A percentile compares a stretch with the other conserved stretches of the same genome.
Conservation (phyloP, 1,139 yeast genomes). For the Hemisphaericaspora subhashii region DNA sequence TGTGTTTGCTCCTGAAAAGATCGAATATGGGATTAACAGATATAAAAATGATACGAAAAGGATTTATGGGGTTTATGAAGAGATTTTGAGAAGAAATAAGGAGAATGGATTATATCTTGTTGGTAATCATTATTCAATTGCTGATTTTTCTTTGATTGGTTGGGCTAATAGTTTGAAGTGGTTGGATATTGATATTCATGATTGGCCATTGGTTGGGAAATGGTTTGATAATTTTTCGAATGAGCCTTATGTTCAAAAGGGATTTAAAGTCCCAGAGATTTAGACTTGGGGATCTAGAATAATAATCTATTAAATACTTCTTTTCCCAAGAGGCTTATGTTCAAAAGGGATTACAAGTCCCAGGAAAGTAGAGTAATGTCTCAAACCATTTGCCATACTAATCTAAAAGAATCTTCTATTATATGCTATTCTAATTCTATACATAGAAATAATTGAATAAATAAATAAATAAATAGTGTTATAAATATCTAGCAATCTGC, state of each 20-base stretch:
- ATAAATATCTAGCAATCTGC: background rate
- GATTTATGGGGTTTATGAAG: slow-evolving; percentile 53
- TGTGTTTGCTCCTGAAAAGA: slow-evolving; percentile 43
- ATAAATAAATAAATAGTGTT: background rate
- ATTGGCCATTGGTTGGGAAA: slow-evolving; percentile 43
- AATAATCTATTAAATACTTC: too few relatives aligned
- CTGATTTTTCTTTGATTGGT: slow-evolving; percentile 50
- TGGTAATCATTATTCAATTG: slow-evolving; percentile 55
- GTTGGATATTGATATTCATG: slow-evolving; percentile 35
- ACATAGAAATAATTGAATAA: background rate
- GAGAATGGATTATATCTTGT: slow-evolving; percentile 53
- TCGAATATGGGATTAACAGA: slow-evolving; percentile 54
- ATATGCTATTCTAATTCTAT: background rate
- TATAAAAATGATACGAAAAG: slow-evolving; percentile 52
- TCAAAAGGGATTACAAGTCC: background rate
- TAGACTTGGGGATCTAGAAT: too few relatives aligned
- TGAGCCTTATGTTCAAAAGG: slow-evolving; percentile 40
- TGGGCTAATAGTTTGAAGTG: slow-evolving; percentile 27
- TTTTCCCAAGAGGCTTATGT: too few relatives aligned
- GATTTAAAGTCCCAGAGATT: slow-evolving; percentile 17
- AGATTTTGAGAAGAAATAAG: slow-evolving; percentile 36
- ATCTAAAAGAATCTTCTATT: too few relatives aligned
- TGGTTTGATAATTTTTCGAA: slow-evolving; percentile 45
- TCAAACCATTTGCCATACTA: too few relatives aligned
- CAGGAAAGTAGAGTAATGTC: background rate